Percentiles rank a stretch among this genome's conserved stretches.
Evolutionary conservation across 345 rosid species (phyloP).

Genomic region (Viola odorata): DNA sequence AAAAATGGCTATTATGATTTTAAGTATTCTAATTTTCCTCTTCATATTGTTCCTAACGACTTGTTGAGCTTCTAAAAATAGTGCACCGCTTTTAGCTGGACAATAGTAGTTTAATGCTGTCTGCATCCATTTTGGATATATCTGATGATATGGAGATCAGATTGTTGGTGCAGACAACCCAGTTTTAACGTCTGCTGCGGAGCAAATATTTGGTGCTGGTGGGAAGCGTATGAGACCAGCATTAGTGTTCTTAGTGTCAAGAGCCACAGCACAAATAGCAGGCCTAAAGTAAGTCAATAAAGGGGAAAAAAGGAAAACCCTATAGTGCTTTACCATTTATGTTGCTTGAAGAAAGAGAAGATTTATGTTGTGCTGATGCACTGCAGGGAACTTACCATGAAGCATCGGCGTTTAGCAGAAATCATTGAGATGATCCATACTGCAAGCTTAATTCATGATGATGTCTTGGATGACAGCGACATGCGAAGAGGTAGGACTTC

Average conservation of each 20-base stretch:
- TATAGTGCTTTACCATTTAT: slow-evolving; percentile 1
- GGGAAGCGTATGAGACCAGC: slow-evolving; percentile 99
- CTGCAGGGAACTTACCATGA: slow-evolving; percentile 66
- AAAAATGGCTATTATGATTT: too few species aligned
- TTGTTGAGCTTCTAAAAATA: neutral
- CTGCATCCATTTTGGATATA: slow-evolving; percentile 2
- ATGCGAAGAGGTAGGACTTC: slow-evolving; percentile 73
- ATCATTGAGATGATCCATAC: slow-evolving; percentile 98
- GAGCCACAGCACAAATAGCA: slow-evolving; percentile 79
- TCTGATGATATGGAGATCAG: slow-evolving; percentile 39
- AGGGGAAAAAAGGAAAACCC: neutral
- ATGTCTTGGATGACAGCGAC: slow-evolving; percentile 87
- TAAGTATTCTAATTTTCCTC: too few species aligned
- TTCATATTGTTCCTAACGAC: too few species aligned
- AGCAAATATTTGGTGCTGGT: slow-evolving; percentile 96
- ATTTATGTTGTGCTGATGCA: slow-evolving; percentile 11
- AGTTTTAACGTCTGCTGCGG: slow-evolving; percentile 90
- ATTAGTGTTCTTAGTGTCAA: slow-evolving; percentile 84
- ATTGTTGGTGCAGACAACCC: slow-evolving; percentile 98
- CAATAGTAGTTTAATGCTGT: neutral
- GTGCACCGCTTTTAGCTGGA: neutral
- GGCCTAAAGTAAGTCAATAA: slow-evolving; percentile 54
- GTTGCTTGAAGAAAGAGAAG: slow-evolving; percentile 2
- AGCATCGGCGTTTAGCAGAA: slow-evolving; percentile 90
- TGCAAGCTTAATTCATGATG: slow-evolving; percentile 96